Conservation (phyloP, 129 eudicot species). For the Kitagawia praeruptora region DNA sequence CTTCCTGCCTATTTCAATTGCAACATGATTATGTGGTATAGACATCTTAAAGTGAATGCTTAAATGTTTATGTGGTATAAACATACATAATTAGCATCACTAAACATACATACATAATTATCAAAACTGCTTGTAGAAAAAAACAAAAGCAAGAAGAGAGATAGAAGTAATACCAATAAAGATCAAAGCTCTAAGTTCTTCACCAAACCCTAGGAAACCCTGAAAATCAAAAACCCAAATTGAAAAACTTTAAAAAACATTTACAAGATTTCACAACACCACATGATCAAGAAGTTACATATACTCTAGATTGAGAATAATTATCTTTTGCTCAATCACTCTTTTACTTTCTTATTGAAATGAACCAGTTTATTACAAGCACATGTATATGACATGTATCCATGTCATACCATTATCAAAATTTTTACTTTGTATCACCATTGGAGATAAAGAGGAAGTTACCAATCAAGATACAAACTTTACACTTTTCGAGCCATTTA, state of each 20-base stretch:
- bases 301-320: conserved; percentile 3
- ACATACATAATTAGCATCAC: too few species aligned
- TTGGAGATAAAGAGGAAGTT: background rate
- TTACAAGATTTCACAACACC: conserved; percentile 19
- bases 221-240: conserved; percentile 8
- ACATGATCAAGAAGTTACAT: conserved; percentile 35
- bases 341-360: background rate
- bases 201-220: conserved; percentile 14
- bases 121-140: background rate
- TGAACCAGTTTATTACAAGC: too few species aligned
- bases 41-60: too few species aligned
- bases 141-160: background rate
- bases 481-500: background rate
- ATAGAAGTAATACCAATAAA: conserved; percentile 25
- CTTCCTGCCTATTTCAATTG: too few species aligned
- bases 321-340: background rate
- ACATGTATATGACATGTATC: background rate
- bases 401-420: background rate
- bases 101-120: too few species aligned
- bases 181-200: conserved; percentile 28
- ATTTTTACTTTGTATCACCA: background rate
- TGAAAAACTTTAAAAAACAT: conserved; percentile 9
- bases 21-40: too few species aligned
- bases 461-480: background rate
- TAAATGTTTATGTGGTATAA: too few species aligned